These are phyloP conservation scores for Parastagonospora nodorum DNA, from an alignment of 2,329 filamentous ascomycete genomes.

Conservation along the genomic window DNA sequence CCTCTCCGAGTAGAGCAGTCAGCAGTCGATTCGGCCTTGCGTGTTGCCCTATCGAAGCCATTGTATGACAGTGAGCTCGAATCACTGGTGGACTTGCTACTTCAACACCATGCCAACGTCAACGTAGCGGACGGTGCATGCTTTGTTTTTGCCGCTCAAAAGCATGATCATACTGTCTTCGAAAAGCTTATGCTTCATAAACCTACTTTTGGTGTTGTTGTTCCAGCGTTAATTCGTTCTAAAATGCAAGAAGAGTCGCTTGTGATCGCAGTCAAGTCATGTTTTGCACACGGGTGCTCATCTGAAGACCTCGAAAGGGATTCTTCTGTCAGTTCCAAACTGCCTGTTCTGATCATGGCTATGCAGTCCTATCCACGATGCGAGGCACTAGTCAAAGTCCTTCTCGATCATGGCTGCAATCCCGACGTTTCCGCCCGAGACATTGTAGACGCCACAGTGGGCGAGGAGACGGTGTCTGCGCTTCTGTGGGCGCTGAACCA, in stretches of 20 bases:
- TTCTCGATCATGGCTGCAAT: slow-evolving; percentile 34
- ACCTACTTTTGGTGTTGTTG: slow-evolving; percentile 58
- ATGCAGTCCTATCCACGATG: slow-evolving; percentile 34
- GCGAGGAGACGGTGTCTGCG: slow-evolving; percentile 61
- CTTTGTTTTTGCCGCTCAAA: slow-evolving; percentile 38
- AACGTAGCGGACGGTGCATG: slow-evolving; percentile 37
- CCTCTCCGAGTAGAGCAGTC: slow-evolving; percentile 31
- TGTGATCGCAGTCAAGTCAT: slow-evolving; percentile 55
- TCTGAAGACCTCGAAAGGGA: slow-evolving; percentile 25
- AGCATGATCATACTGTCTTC: slow-evolving; percentile 23
- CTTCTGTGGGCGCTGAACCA: slow-evolving; percentile 67
- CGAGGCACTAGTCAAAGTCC: slow-evolving; percentile 20
- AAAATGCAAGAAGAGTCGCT: slow-evolving; percentile 54
- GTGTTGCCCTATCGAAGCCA: slow-evolving; percentile 21
- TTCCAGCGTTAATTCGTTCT: slow-evolving; percentile 62
- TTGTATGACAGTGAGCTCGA: slow-evolving; percentile 12
- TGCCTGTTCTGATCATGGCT: slow-evolving; percentile 29
- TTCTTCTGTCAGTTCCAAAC: slow-evolving; percentile 7
- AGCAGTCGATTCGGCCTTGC: slow-evolving; percentile 34
- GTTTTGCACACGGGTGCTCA: slow-evolving; percentile 56
- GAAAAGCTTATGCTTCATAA: slow-evolving; percentile 44
- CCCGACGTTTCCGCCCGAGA: slow-evolving; percentile 50
- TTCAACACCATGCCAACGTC: slow-evolving; percentile 35
- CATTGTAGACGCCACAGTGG: slow-evolving; percentile 54
- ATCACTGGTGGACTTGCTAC: slow-evolving; percentile 27